Percentiles rank a stretch among this genome's conserved stretches.
Conservation (phyloP, 2,329 filamentous ascomycete genomes). For the Aphanoascus verrucosus region DNA sequence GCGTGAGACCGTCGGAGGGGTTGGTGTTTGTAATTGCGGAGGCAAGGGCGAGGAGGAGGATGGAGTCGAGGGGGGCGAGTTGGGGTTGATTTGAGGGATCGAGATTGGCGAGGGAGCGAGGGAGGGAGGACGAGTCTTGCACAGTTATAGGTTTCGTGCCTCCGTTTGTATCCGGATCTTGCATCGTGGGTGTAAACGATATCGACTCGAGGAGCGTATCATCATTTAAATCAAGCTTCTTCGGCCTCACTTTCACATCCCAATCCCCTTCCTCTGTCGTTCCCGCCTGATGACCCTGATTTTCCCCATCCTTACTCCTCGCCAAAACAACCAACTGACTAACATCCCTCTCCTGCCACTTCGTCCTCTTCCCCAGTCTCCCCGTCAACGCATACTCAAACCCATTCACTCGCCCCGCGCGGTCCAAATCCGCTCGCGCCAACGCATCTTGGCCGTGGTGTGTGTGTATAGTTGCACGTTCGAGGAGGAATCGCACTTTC, state of each 20-base stretch:
- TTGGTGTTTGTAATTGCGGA: conserved; percentile 86
- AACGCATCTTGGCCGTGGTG: conserved; percentile 71
- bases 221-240: conserved; percentile 71
- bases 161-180: conserved; percentile 27
- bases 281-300: no score
- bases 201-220: conserved; percentile 88
- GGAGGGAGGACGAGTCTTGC: conserved; percentile 43
- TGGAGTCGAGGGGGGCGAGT: conserved; percentile 72
- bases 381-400: conserved; percentile 79
- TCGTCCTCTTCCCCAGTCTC: conserved; percentile 58
- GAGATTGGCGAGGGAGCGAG: conserved; percentile 51
- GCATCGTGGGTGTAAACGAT: conserved; percentile 52
- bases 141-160: conserved; percentile 30
- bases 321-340: conserved; percentile 89
- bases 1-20: conserved; percentile 70
- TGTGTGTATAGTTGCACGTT: conserved; percentile 72
- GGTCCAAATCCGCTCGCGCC: conserved; percentile 58
- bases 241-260: conserved; percentile 44
- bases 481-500: conserved; percentile 55
- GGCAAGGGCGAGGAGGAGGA: conserved; percentile 66
- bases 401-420: conserved; percentile 55
- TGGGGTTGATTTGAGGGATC: conserved; percentile 72
- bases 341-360: conserved; percentile 39
- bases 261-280: no score
- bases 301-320: conserved; percentile 46